phyloP scores from a whole-genome alignment of 2,329 filamentous ascomycete species.

The Pyrenophora seminiperda region DNA sequence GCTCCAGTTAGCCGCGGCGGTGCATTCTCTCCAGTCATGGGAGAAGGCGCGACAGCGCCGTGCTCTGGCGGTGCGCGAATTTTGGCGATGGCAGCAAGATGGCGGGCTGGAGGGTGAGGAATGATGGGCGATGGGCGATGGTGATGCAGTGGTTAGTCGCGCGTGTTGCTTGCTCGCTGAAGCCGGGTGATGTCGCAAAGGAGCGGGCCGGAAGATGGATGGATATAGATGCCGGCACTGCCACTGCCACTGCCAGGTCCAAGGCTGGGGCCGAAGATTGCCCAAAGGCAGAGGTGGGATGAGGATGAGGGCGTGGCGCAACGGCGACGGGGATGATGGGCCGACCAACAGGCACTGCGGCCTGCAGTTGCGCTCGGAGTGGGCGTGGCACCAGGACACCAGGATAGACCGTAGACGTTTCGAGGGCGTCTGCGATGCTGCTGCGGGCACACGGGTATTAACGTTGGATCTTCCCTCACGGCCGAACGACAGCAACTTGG shows the following conservation, averaged over 20 bases:
- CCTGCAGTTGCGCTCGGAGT: slow-evolving; percentile 11
- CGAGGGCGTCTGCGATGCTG: background rate
- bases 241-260: no score
- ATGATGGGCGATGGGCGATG: background rate
- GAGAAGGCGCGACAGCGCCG: slow-evolving; percentile 34
- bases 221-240: slow-evolving; percentile 1
- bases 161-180: background rate
- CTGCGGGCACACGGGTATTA: slow-evolving; percentile 22
- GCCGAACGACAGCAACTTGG: slow-evolving; percentile 11
- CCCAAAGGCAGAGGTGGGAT: slow-evolving; percentile 2
- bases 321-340: background rate
- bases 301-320: slow-evolving; percentile 1
- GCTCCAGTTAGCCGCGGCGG: slow-evolving; percentile 31
- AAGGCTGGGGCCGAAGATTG: slow-evolving; percentile 9
- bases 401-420: slow-evolving; percentile 1
- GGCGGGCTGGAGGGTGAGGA: background rate
- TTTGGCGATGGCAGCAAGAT: slow-evolving; percentile 30
- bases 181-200: slow-evolving; percentile 5
- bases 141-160: no score
- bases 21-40: slow-evolving; percentile 27
- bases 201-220: slow-evolving; percentile 12
- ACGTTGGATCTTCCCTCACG: slow-evolving; percentile 12
- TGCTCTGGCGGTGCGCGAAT: slow-evolving; percentile 32
- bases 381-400: slow-evolving; percentile 17
- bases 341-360: background rate